Base-by-base conservation (phyloP, 495 filamentous ascomycete species). In the Trichoderma reesei region DNA sequence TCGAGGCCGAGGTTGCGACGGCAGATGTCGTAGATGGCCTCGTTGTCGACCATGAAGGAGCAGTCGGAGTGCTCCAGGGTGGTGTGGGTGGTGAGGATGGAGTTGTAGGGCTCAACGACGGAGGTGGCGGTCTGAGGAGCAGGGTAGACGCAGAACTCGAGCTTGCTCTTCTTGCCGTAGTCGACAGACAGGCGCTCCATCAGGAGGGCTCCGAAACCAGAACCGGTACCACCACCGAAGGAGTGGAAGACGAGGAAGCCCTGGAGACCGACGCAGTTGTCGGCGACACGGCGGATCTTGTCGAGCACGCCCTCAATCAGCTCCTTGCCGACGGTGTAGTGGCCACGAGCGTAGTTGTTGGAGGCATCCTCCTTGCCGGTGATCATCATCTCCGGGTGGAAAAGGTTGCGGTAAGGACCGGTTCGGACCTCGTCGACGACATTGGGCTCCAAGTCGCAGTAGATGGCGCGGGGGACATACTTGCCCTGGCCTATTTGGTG, bases 371-470 rank as follows among this genome's bases (percentile, higher is more conserved):
- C 91, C 78, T 96, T 96, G 67, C 91, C 91, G 73, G 86, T 92
- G 72, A 96, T 90, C 76, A 96, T 75, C 67, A 88, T 79, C 77
- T 94, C 91, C 36, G 91, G 91, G 75, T 94, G 91, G 80, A 96
- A 96, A 42, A 96, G 87, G 70, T 92, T 85, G 65, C 90, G 88
- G 76, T 92, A 93, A 67, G 72, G 68, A 70, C 91, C 91, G 64
- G 88, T 92, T 80, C 94, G 91, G 79, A 98, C 95, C 83, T 98
- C 95, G 77, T 98, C 94, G 82, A 98, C 89, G 68, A 98, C 94
- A 76, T 98, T 98, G 79, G 94, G 94, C 83, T 98, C 94, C 72
- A 98, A 89, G 89, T 98, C 94, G 83, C 88, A 90, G 86, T 98
- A 98, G 83, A 98, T 98, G 73, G 94, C 96, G 71, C 94, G 90